phyloP scores from a whole-genome alignment of 1,284 basidiomycete species.

The Blastosporella zonata region DNA sequence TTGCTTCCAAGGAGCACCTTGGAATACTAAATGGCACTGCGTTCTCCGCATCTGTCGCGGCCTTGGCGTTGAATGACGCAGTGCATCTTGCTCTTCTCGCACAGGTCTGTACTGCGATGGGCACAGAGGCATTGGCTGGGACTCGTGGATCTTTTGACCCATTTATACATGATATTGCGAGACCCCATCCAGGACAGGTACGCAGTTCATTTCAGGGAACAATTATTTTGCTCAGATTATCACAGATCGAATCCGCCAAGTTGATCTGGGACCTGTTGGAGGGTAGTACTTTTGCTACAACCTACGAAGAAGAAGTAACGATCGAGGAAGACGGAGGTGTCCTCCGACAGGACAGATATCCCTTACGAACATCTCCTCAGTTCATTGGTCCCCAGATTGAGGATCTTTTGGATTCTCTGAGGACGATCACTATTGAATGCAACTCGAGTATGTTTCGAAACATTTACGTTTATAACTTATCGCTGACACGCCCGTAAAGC shows the following conservation, averaged over 20 bases:
- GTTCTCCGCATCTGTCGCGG: constrained; percentile 66
- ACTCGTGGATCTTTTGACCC: constrained; percentile 72
- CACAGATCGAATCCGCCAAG: constrained; percentile 64
- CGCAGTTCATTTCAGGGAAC: constrained; percentile 6
- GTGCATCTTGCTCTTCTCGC: constrained; percentile 70
- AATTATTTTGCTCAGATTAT: constrained; percentile 5
- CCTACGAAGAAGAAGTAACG: constrained; percentile 57
- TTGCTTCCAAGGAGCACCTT: constrained; percentile 79
- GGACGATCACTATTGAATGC: constrained; percentile 72
- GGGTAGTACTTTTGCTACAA: constrained; percentile 69
- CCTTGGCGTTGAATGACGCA: constrained; percentile 69
- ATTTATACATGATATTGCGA: constrained; percentile 76
- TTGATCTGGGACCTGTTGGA: constrained; percentile 69
- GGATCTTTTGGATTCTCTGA: constrained; percentile 67
- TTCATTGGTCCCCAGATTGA: constrained; percentile 87
- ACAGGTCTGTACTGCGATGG: constrained; percentile 81
- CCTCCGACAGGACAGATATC: constrained; percentile 77
- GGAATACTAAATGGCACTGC: constrained; percentile 84
- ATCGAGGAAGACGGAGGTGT: constrained; percentile 54
- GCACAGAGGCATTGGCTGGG: constrained; percentile 77
- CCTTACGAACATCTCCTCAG: constrained; percentile 79
- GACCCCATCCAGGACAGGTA: constrained; percentile 86
- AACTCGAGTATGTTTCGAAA: constrained; percentile 74
- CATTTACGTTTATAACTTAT: constrained; percentile 46
- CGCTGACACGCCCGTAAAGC: constrained; percentile 42